phyloP scores from a whole-genome alignment of 2,329 filamentous ascomycete species.

The Colletotrichum eremochloae region DNA sequence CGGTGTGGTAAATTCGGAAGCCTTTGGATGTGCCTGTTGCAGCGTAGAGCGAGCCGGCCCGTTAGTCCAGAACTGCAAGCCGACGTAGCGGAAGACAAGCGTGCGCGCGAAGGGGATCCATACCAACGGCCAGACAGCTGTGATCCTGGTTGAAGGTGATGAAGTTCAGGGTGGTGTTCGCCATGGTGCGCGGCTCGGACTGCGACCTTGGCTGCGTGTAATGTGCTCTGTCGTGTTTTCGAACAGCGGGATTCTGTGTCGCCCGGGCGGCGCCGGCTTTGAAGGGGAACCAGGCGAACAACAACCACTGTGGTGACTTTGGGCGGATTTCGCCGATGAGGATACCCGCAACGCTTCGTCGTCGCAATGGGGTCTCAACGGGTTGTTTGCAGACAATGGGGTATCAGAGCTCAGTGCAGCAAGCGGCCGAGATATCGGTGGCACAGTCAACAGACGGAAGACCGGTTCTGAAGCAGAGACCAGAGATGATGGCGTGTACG shows the following conservation, averaged over 20 bases:
- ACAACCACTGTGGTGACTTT: neutral
- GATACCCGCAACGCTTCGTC: neutral
- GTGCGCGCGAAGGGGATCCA: slow-evolving; percentile 50
- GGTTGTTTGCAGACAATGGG: neutral
- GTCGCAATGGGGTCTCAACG: slow-evolving; percentile 2
- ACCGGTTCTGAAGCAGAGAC: neutral
- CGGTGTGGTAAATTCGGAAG: slow-evolving; percentile 96
- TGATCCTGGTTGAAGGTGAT: slow-evolving; percentile 99
- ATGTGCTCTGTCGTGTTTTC: neutral
- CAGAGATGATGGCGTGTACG: neutral
- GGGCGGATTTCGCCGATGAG: neutral
- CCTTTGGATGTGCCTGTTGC: slow-evolving; percentile 85
- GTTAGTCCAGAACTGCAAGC: slow-evolving; percentile 26
- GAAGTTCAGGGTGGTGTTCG: slow-evolving; percentile 87
- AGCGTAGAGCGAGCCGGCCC: slow-evolving; percentile 9
- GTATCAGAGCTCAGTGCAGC: neutral
- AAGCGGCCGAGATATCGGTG: neutral
- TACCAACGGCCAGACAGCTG: slow-evolving; percentile 95
- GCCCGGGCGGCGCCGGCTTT: slow-evolving; percentile 30
- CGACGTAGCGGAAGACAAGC: slow-evolving; percentile 10
- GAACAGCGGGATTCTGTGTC: slow-evolving; percentile 16
- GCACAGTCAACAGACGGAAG: neutral
- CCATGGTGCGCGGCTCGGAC: slow-evolving; percentile 60
- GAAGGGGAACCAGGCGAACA: neutral
- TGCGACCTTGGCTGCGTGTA: neutral